Conservation (phyloP, 2,329 filamentous ascomycete genomes). For the Pyrenophora tritici-repentis region DNA sequence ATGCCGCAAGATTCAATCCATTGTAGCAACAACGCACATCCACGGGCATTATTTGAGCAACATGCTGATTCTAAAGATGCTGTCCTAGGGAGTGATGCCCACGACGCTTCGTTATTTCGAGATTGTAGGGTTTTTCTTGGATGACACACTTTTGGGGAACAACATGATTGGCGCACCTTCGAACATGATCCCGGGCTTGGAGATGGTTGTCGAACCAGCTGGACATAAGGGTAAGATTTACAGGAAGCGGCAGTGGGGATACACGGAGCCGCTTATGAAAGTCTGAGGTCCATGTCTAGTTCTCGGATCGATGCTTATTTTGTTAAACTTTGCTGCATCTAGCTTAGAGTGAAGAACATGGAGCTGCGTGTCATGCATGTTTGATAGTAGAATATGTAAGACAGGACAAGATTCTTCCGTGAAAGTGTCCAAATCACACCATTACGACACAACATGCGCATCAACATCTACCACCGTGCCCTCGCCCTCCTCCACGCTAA, state of each 20-base stretch:
- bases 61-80: background rate
- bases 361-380: too few relatives aligned
- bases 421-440: too few relatives aligned
- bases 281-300: background rate
- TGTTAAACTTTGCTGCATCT: too few relatives aligned
- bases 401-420: background rate
- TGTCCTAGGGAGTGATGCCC: background rate
- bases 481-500: conserved; percentile 32
- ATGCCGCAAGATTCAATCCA: background rate
- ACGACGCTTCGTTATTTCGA: background rate
- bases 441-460: conserved; percentile 2
- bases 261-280: background rate
- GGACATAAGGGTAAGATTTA: background rate
- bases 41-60: background rate
- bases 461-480: conserved; percentile 10
- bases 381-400: too few relatives aligned
- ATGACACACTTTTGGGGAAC: background rate
- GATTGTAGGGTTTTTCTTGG: background rate
- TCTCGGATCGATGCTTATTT: too few relatives aligned
- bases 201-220: background rate
- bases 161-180: background rate
- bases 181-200: background rate
- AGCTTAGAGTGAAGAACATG: too few relatives aligned
- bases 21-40: background rate
- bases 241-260: background rate